Conservation (phyloP, 257 asterid genomes). For the Solanum corneliomulleri region DNA sequence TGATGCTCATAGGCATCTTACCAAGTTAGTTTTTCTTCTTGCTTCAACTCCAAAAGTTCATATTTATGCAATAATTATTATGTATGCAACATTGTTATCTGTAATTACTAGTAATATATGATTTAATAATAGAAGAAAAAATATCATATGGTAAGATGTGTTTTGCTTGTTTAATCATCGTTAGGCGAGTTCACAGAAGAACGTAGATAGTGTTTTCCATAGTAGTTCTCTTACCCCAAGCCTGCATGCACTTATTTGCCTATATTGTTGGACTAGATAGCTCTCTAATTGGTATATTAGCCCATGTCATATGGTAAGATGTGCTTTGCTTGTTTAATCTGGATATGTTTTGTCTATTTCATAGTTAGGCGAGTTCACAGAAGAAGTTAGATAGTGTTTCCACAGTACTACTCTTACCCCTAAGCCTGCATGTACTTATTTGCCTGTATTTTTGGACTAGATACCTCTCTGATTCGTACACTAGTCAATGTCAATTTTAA, state of each 20-base stretch:
- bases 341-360: background rate
- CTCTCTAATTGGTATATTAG: background rate
- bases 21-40: constrained; percentile 41
- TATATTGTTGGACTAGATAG: background rate
- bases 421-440: background rate
- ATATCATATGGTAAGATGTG: background rate
- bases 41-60: background rate
- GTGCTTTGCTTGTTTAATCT: background rate
- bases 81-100: background rate
- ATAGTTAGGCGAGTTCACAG: background rate
- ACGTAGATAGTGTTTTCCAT: background rate
- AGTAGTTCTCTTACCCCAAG: background rate
- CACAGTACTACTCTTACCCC: background rate
- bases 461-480: background rate
- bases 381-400: background rate
- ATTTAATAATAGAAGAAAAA: background rate
- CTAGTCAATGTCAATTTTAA: background rate
- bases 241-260: background rate
- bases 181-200: background rate
- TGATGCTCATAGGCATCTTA: constrained; percentile 91
- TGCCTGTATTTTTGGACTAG: background rate
- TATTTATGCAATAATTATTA: background rate
- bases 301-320: background rate
- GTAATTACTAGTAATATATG: background rate
- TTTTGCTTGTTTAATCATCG: background rate